Conservation (phyloP, 352 stramenopile species). For the Phytophthora pinifolia region DNA sequence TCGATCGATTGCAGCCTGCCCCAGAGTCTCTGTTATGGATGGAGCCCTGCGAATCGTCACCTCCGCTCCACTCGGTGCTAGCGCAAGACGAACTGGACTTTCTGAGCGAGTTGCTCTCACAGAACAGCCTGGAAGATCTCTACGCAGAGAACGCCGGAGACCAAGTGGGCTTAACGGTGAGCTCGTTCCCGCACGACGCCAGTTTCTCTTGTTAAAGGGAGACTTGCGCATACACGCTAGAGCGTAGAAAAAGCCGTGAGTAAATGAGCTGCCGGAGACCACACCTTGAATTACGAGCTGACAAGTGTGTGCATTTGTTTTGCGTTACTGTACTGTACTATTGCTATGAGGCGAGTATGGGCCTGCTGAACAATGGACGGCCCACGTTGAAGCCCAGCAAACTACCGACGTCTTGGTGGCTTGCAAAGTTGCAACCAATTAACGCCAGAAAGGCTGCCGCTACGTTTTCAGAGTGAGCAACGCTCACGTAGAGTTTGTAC, state of each 20-base stretch:
- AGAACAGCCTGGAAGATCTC: slow-evolving; percentile 27
- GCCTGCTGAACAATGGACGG: background rate
- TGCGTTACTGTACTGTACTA: no score
- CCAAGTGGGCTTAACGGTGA: background rate
- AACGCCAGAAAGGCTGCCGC: background rate
- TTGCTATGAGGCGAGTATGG: background rate
- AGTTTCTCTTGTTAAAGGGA: slow-evolving; percentile 8
- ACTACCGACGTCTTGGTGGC: background rate
- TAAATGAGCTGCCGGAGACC: no score
- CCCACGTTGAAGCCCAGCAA: background rate
- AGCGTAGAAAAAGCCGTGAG: background rate
- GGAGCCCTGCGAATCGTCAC: slow-evolving; percentile 2
- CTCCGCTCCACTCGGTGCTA: slow-evolving; percentile 24
- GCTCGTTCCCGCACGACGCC: background rate
- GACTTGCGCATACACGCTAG: background rate
- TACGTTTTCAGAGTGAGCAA: background rate
- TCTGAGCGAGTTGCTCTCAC: slow-evolving; percentile 20
- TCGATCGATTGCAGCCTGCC: background rate
- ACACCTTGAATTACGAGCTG: no score
- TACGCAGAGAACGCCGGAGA: background rate
- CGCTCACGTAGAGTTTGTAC: no score
- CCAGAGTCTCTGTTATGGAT: background rate
- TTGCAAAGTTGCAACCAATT: background rate
- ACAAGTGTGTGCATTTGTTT: no score
- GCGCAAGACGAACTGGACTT: slow-evolving; percentile 27